phyloP scores from a whole-genome alignment of 495 filamentous ascomycete species.

The Penicillium ucsense region DNA sequence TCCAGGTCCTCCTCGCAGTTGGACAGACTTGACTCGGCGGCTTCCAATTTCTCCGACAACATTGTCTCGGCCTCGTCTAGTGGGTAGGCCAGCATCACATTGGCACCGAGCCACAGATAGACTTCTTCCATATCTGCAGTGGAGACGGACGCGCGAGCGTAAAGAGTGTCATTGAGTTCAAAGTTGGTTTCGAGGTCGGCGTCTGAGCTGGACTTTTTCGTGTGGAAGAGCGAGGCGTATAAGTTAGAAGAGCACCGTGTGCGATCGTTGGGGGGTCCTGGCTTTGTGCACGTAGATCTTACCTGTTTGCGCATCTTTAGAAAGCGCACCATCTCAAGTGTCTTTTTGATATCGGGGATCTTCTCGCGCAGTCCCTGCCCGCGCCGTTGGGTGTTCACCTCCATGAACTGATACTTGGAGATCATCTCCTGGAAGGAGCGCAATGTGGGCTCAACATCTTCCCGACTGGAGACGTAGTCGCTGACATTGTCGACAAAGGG shows the following conservation, averaged over 20 bases:
- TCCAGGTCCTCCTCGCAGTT: constrained; percentile 96
- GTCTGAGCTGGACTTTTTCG: constrained; percentile 9
- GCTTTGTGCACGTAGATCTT: background rate
- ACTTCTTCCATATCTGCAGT: constrained; percentile 85
- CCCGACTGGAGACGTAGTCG: constrained; percentile 82
- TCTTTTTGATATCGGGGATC: constrained; percentile 95
- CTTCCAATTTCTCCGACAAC: constrained; percentile 65
- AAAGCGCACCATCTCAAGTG: constrained; percentile 86
- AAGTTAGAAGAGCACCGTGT: background rate
- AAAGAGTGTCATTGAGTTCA: constrained; percentile 92
- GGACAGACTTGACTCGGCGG: constrained; percentile 63
- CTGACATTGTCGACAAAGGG: constrained; percentile 95
- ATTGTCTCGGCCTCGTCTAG: constrained; percentile 76
- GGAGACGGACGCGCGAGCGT: constrained; percentile 74
- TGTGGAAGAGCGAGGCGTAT: background rate
- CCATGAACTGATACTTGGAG: constrained; percentile 99
- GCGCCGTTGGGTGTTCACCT: constrained; percentile 78
- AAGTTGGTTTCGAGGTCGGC: constrained; percentile 73
- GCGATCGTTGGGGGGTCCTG: too few species aligned
- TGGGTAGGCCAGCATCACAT: constrained; percentile 95
- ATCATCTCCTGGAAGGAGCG: constrained; percentile 99
- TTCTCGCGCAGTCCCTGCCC: constrained; percentile 82
- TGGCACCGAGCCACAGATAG: constrained; percentile 93
- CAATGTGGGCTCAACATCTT: constrained; percentile 81
- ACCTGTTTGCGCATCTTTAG: constrained; percentile 45